Evolutionary conservation across 2,329 filamentous ascomycete genomes (phyloP), one percentile per base, ranked within the genome.

Genomic region (Xylariales sp.): DNA sequence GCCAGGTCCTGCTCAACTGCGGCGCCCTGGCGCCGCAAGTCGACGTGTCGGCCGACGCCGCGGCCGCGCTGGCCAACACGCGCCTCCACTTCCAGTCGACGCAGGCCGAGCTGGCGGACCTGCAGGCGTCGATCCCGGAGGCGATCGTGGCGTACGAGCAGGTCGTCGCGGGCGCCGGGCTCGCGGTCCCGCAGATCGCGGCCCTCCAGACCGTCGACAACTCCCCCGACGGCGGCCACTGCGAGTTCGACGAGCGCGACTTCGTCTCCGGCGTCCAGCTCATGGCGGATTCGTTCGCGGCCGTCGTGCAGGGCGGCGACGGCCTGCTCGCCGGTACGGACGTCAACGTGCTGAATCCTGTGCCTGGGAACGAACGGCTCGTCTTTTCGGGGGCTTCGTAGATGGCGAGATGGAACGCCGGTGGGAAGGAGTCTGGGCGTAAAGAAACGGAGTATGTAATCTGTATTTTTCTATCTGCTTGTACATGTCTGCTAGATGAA

Each of bases 71-170:
- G 62, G 74, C 78, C 1, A 81, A 77, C 58, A 86, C 85, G 32
- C 81, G 81, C 61, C 83, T 89, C 23, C 86, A 89, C 75, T 88
- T 83, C 76, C 87, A 89, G 78, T 85, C 81, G 65, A 87, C 85
- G 3, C 80, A 83, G 71, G 76, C 81, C 32, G 87, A 89, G 74
- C 80, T 88, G 3, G 72, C 78, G 2, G 69, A 78, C 8, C 80
- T 89, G 49, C 85, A 88, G 73, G 75, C 72, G 0, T 79, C 80
- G 6, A 87, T 89, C 43, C 86, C 86, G 0, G 74, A 81, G 63
- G 81, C 85, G 12, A 78, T 89, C 36, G 65, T 72, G 34, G 84
- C 86, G 1, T 89, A 86, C 69, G 85, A 87, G 76, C 75, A 84
- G 69, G 71, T 84, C 4, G 86, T 82, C 5, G 71, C 78, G 0